Evolutionary conservation across 2,329 filamentous ascomycete species (phyloP).

Genomic region (Fusarium keratoplasticum): DNA sequence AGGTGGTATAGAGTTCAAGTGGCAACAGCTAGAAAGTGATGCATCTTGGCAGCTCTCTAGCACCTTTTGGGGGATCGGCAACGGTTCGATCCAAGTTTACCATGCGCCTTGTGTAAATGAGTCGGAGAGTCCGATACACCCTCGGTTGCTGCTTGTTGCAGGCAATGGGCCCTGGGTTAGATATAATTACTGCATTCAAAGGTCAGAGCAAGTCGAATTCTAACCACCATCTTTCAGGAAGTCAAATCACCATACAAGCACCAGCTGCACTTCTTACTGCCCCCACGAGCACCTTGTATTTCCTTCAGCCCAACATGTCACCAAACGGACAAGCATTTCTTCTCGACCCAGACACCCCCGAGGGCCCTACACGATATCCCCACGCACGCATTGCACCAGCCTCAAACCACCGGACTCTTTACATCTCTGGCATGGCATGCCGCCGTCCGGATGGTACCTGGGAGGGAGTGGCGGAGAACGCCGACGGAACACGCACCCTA

Average conservation of each 20-base stretch:
- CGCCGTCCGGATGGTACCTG: constrained; percentile 10
- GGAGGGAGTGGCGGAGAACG: constrained; percentile 3
- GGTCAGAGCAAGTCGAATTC: neutral
- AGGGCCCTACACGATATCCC: neutral
- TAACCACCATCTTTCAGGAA: neutral
- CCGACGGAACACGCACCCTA: neutral
- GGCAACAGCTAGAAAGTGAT: neutral
- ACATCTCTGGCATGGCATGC: constrained; percentile 11
- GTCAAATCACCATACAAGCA: neutral
- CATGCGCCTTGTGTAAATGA: neutral
- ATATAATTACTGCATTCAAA: neutral
- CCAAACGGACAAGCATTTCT: neutral
- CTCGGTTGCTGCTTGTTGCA: neutral
- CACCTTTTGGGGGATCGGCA: neutral
- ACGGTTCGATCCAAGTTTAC: neutral
- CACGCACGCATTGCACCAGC: neutral
- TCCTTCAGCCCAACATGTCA: neutral
- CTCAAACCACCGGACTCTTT: constrained; percentile 1
- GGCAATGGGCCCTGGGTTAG: neutral
- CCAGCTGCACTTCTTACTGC: neutral
- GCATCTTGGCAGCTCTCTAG: neutral
- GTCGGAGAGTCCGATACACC: neutral
- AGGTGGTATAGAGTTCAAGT: neutral
- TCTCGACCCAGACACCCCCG: neutral
- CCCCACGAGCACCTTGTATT: neutral